Evolutionary conservation across 495 filamentous ascomycete species (phyloP).

Genomic region (Aspergillus avenaceus): DNA sequence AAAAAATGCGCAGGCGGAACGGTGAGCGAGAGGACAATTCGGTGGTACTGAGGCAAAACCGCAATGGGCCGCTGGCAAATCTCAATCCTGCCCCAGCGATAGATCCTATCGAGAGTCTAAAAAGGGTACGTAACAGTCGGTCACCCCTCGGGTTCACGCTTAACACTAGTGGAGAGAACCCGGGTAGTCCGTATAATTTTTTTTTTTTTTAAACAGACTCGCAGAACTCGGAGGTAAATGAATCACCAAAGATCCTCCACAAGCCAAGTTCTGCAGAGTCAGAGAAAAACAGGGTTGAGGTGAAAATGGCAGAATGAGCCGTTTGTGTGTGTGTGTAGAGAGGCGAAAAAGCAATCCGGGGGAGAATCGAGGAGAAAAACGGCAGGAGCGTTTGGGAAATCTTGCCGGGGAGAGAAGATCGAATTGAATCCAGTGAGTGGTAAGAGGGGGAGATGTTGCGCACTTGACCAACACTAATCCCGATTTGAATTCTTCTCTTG

Average conservation of each 20-base stretch:
- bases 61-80: constrained; percentile 6
- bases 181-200: no score
- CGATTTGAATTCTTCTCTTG: constrained; percentile 20
- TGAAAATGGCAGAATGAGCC: no score
- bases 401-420: constrained; percentile 21
- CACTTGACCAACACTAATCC: constrained; percentile 19
- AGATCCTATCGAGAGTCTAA: neutral
- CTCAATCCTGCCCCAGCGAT: neutral
- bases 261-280: constrained; percentile 19
- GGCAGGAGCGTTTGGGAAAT: constrained; percentile 14
- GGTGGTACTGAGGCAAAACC: constrained; percentile 11
- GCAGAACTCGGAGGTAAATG: constrained; percentile 32
- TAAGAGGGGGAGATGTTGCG: constrained; percentile 21
- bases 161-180: constrained; percentile 20
- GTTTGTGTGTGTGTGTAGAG: constrained; percentile 3
- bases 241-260: constrained; percentile 10
- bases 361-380: constrained; percentile 5
- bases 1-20: constrained; percentile 25
- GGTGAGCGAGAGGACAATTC: constrained; percentile 11
- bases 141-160: constrained; percentile 12
- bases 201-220: constrained; percentile 25
- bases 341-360: constrained; percentile 7
- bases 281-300: neutral
- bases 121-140: constrained; percentile 2
- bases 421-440: constrained; percentile 19